Evolutionary conservation across 106 monocot species (phyloP).

Genomic region (Dendrobium officinale): DNA sequence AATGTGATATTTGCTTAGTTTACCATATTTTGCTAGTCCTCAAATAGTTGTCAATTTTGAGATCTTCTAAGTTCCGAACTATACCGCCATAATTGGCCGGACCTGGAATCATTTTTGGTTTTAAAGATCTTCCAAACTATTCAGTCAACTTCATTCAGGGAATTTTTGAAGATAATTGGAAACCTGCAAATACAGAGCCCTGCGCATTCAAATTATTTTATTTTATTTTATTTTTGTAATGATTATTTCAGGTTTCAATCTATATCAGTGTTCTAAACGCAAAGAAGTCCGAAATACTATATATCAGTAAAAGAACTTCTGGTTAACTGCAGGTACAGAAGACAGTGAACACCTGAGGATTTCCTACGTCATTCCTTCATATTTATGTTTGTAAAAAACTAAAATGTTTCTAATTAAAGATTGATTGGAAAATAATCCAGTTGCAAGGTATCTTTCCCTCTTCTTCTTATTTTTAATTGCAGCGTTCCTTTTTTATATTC

Average conservation of each 20-base stretch:
- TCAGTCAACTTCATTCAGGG: no score
- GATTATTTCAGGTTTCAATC: no score
- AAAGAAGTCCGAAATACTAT: not conserved
- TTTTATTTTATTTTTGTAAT: no score
- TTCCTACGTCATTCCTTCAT: not conserved
- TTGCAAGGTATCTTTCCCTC: not conserved
- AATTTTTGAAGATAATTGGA: no score
- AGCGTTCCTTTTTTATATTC: not conserved
- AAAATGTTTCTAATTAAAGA: not conserved
- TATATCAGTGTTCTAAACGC: not conserved
- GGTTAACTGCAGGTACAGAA: constrained; percentile 38
- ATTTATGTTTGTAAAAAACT: not conserved
- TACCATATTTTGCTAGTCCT: no score
- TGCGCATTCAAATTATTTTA: no score
- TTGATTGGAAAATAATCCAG: not conserved
- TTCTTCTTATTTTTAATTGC: not conserved
- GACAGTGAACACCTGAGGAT: constrained; percentile 20
- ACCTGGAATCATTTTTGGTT: not conserved
- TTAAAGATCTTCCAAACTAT: not conserved
- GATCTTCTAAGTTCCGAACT: no score
- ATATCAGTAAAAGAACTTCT: not conserved
- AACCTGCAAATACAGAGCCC: no score
- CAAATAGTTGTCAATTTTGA: no score
- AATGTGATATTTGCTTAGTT: no score
- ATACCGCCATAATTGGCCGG: no score